These are phyloP conservation scores for Sphaerulina musiva DNA, from an alignment of 2,329 filamentous ascomycete species.

Conservation along the genomic window DNA sequence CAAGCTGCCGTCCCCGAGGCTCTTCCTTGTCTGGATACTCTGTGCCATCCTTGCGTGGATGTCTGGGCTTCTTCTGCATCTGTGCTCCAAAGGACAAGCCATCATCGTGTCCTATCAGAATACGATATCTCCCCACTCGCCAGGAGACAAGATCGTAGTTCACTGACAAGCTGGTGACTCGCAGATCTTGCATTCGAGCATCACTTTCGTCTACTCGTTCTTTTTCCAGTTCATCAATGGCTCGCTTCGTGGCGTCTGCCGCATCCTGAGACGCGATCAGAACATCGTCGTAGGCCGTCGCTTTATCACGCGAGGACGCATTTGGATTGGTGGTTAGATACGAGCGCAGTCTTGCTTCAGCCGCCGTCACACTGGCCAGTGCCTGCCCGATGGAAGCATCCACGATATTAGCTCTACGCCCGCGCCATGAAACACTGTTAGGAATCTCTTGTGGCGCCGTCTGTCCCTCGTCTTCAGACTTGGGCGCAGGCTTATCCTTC, in stretches of 20 bases:
- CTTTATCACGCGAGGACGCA: constrained; percentile 55
- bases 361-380: constrained; percentile 60
- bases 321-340: constrained; percentile 41
- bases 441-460: constrained; percentile 46
- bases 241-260: constrained; percentile 85
- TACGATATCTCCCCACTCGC: constrained; percentile 87
- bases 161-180: constrained; percentile 85
- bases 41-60: constrained; percentile 45
- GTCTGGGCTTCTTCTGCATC: constrained; percentile 51
- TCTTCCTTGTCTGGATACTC: constrained; percentile 51
- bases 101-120: constrained; percentile 76
- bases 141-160: constrained; percentile 92
- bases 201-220: constrained; percentile 83
- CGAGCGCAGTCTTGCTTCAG: constrained; percentile 46
- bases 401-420: constrained; percentile 77
- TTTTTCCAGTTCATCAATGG: constrained; percentile 79
- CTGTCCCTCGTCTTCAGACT: constrained; percentile 25
- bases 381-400: constrained; percentile 87
- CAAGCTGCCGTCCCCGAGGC: constrained; percentile 66
- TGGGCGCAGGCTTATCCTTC: constrained; percentile 44
- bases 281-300: constrained; percentile 83
- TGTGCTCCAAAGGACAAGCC: constrained; percentile 55
- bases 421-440: constrained; percentile 77
- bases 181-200: constrained; percentile 79
- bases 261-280: constrained; percentile 88